Conservation (phyloP, 768 basidiomycete species). For the Phaffia tasmanica region DNA sequence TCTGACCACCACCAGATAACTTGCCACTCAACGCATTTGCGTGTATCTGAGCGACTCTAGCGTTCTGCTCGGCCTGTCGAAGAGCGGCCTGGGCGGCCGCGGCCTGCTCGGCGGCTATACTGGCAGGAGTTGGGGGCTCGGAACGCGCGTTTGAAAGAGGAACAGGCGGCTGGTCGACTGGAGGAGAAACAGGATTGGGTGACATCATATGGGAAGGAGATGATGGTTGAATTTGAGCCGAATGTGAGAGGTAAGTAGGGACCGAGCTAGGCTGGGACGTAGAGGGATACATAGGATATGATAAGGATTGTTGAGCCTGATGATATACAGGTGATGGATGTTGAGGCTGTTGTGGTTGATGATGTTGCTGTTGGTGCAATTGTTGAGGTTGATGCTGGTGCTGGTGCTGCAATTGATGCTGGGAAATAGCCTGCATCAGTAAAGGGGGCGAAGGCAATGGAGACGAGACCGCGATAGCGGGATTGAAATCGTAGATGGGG, state of each 20-base stretch:
- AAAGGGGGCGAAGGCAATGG: neutral
- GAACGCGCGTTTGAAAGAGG: constrained; percentile 5
- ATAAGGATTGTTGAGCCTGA: neutral
- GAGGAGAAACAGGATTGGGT: no score
- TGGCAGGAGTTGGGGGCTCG: neutral
- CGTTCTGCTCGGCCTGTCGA: constrained; percentile 23
- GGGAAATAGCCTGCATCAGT: constrained; percentile 2
- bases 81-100: constrained; percentile 20
- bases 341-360: constrained; percentile 7
- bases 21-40: neutral
- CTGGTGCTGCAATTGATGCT: neutral
- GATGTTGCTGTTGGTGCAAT: neutral
- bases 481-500: neutral
- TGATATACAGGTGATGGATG: neutral
- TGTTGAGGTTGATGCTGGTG: neutral
- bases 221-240: neutral
- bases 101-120: constrained; percentile 20
- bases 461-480: constrained; percentile 2
- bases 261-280: neutral
- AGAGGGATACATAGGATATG: neutral
- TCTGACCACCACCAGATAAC: no score
- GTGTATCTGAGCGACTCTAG: constrained; percentile 22
- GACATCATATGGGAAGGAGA: neutral
- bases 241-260: neutral
- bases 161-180: no score